Conservation (phyloP, 441 rosid genomes). For the Croton laevigatus region DNA sequence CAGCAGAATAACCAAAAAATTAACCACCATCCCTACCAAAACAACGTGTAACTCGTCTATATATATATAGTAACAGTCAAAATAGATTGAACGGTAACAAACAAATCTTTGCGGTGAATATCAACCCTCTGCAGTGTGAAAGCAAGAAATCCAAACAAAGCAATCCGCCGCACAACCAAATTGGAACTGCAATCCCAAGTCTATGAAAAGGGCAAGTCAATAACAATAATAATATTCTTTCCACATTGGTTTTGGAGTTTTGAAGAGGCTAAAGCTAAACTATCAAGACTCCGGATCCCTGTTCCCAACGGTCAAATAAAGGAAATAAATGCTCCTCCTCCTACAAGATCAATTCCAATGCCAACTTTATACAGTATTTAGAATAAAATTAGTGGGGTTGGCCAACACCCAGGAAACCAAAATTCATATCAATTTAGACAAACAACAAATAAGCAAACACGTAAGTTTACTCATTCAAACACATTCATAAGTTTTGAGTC, state of each 20-base stretch:
- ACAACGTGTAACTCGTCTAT: neutral
- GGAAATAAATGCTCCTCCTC: neutral
- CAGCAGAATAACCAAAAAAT: neutral
- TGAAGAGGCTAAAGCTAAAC: constrained; percentile 10
- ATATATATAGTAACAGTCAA: neutral
- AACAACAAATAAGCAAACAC: neutral
- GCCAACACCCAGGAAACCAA: constrained; percentile 13
- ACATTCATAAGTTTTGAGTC: neutral
- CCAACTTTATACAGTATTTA: constrained; percentile 17
- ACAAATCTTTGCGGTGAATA: neutral
- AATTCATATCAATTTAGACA: neutral
- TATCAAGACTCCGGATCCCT: neutral
- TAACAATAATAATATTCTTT: constrained; percentile 1
- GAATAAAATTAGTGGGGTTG: constrained; percentile 24
- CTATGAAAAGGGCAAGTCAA: neutral
- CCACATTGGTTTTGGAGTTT: neutral
- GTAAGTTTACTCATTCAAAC: neutral
- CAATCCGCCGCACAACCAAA: constrained; percentile 14
- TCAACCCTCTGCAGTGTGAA: constrained; percentile 4
- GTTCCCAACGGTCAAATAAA: constrained; percentile 2
- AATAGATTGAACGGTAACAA: neutral
- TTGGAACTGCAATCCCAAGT: neutral
- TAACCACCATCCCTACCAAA: neutral
- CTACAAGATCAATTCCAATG: neutral
- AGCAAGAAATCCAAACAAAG: neutral